Conservation (phyloP, 805 yeast species). For the Komagataella pseudopastoris region DNA sequence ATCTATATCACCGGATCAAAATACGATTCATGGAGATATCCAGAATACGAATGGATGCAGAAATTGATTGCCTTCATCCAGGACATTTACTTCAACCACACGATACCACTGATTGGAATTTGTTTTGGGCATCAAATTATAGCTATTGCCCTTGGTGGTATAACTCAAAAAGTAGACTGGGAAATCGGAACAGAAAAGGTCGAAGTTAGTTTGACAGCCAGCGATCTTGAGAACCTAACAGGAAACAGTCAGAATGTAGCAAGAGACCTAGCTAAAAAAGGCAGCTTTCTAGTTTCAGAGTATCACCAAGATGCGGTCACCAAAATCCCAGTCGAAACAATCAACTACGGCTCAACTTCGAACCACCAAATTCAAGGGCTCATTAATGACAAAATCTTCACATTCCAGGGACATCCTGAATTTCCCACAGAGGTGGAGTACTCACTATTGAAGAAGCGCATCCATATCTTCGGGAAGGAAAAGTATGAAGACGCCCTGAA, state of each 20-base stretch:
- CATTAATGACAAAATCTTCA: constrained; percentile 36
- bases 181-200: constrained; percentile 54
- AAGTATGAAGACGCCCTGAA: not conserved
- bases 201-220: constrained; percentile 25
- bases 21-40: constrained; percentile 25
- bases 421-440: constrained; percentile 25
- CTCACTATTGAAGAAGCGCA: not conserved
- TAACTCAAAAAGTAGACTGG: constrained; percentile 59
- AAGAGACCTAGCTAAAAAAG: constrained; percentile 7
- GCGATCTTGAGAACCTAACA: constrained; percentile 9
- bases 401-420: constrained; percentile 91
- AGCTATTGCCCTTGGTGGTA: constrained; percentile 50
- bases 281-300: constrained; percentile 29
- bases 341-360: constrained; percentile 35
- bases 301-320: constrained; percentile 46
- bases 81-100: constrained; percentile 5
- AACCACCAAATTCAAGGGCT: constrained; percentile 45
- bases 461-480: not conserved
- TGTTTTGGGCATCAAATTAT: constrained; percentile 86
- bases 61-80: constrained; percentile 22
- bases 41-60: constrained; percentile 26
- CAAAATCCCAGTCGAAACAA: constrained; percentile 23
- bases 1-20: constrained; percentile 42
- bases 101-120: constrained; percentile 48
- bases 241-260: not conserved